Evolutionary conservation across 306 rosid species (phyloP).

Genomic region (Clitoria ternatea): DNA sequence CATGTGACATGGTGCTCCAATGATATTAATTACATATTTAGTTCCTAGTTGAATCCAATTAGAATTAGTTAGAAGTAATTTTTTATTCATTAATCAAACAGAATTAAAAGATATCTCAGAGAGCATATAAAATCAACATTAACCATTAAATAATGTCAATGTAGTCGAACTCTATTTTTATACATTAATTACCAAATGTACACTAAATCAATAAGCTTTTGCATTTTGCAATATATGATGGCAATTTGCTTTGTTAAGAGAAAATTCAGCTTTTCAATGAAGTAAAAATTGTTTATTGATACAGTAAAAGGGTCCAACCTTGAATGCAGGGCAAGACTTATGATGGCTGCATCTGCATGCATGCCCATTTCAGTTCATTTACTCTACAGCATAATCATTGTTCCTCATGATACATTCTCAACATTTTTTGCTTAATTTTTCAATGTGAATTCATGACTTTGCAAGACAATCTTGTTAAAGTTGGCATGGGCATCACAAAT

Average conservation of each 20-base stretch:
- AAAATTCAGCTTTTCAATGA: constrained; percentile 28
- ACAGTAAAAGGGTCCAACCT: constrained; percentile 31
- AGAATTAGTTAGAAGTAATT: too few species aligned
- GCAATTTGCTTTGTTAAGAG: constrained; percentile 37
- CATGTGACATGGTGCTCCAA: constrained; percentile 10
- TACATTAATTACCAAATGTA: too few species aligned
- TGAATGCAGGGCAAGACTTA: neutral
- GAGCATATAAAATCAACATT: too few species aligned
- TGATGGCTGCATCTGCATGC: neutral
- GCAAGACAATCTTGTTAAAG: neutral
- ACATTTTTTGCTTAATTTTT: constrained; percentile 6
- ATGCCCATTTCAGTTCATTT: constrained; percentile 7
- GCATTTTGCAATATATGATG: neutral
- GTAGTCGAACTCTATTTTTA: too few species aligned
- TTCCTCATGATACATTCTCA: neutral
- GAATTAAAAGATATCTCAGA: too few species aligned
- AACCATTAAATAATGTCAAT: too few species aligned
- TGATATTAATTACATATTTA: too few species aligned
- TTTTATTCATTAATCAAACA: too few species aligned
- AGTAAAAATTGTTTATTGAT: constrained; percentile 26
- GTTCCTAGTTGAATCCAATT: too few species aligned
- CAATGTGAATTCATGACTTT: neutral
- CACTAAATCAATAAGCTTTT: too few species aligned
- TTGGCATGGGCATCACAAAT: neutral
- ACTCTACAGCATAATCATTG: constrained; percentile 17